phyloP scores from a whole-genome alignment of 176 grass and related monocot genomes.

The Bolboschoenus planiculmis region DNA sequence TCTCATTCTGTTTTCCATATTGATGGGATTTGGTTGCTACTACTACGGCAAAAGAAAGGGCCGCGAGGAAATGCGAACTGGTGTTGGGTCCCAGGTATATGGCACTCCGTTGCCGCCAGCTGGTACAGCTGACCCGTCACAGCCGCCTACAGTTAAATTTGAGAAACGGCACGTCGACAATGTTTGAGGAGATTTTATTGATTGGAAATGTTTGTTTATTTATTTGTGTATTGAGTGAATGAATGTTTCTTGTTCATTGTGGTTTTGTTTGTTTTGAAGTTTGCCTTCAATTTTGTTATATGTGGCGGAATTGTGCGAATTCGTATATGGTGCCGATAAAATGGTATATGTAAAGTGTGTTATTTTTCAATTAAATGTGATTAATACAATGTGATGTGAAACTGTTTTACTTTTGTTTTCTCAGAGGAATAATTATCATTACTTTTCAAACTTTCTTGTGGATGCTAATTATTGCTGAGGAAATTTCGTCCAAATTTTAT shows the following conservation, averaged over 20 bases:
- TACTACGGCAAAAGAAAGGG: constrained; percentile 30
- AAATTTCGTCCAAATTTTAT: too few relatives aligned
- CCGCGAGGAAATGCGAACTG: constrained; percentile 23
- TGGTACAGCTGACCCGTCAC: background rate
- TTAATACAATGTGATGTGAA: background rate
- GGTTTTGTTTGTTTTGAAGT: background rate
- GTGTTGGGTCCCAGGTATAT: constrained; percentile 29
- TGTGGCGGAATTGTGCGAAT: background rate
- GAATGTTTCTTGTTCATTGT: constrained; percentile 19
- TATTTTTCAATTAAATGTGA: background rate
- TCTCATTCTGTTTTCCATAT: constrained; percentile 28
- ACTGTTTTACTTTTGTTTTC: background rate
- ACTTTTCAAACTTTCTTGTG: background rate
- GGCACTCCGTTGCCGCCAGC: constrained; percentile 21
- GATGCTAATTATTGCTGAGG: too few relatives aligned
- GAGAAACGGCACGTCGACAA: background rate
- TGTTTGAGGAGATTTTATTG: constrained; percentile 19
- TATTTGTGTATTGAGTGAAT: constrained; percentile 2
- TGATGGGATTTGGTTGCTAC: constrained; percentile 37
- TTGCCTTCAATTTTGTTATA: background rate
- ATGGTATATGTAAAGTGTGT: background rate
- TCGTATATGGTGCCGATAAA: background rate
- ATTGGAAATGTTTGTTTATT: constrained; percentile 1
- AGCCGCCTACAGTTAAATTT: background rate
- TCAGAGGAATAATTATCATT: background rate